Evolutionary conservation across 768 basidiomycete genomes (phyloP), one percentile per base, ranked within the genome.

Genomic region (Psilocybe sp.): DNA sequence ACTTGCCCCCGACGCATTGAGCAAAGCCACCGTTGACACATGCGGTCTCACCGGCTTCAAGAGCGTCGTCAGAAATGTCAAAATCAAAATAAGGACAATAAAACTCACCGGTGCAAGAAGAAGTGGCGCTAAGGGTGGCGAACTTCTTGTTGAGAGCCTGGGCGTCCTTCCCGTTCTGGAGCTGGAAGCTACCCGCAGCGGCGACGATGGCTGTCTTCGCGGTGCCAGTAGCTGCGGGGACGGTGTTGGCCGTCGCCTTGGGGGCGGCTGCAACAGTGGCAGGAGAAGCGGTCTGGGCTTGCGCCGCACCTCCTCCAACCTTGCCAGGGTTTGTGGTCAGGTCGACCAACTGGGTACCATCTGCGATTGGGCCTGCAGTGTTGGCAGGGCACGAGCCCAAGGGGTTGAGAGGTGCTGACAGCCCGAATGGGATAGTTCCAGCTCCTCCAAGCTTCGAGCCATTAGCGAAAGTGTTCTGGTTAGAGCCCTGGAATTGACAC

Each of bases 141-240:
- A 85, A 85, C 57, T 81, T 65, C 5, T 69, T 69, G 60, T 82
- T 82, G 32, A 76, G 70, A 7, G 70, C 63, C 58, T 81, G 77
- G 10, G 80, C 79, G 44, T 70, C 75, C 47, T 72, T 61, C 14
- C 78, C 80, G 50, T 82, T 82, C 33, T 62, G 53, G 5, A 54
- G 45, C 11, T 35, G 39, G 47, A 59, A 54, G n/a, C 52, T 41
- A 16, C 23, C 23, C 23, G 23, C 3, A 7, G 23, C 23, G 16
- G 49, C n/a, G 23, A 44, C 36, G 35, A 34, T 34, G 49, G 37
- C 33, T 0, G 18, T 19, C 23, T 4, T 55, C 39, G 31, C 42
- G 35, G 35, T 60, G 34, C 61, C 59, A 37, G 50, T 52, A 32
- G 60, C 16, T 16, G 64, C 33, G 33, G 59, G 31, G 14, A 61